A percentile compares a stretch with the other conserved stretches of the same genome.
Evolutionary conservation across 2,329 filamentous ascomycete species (phyloP).

Genomic region (Cytospora mali): DNA sequence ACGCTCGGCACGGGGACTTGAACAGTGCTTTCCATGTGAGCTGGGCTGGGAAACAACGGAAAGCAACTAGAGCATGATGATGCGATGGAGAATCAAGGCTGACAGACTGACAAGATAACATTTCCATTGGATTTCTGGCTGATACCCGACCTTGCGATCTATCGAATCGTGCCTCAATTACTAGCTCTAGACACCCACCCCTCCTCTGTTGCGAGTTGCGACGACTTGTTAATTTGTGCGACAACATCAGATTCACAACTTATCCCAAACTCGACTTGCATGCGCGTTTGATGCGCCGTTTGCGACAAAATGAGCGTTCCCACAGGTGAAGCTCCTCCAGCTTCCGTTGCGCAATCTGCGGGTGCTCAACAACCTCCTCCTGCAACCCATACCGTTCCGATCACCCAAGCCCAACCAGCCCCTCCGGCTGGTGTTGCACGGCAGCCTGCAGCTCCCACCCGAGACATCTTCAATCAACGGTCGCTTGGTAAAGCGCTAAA

Average conservation of each 20-base stretch:
- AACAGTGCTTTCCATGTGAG: conserved; percentile 1
- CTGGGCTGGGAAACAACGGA: background rate
- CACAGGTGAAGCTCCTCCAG: conserved; percentile 25
- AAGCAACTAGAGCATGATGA: conserved; percentile 3
- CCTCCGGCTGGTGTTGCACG: conserved; percentile 26
- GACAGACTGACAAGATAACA: conserved; percentile 1
- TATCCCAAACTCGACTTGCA: background rate
- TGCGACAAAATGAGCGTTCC: conserved; percentile 28
- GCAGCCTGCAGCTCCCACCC: conserved; percentile 36
- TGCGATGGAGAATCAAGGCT: conserved; percentile 12
- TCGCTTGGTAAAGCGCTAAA: conserved; percentile 69
- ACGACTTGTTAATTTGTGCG: background rate
- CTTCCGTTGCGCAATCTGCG: conserved; percentile 25
- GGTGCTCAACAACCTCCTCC: conserved; percentile 10
- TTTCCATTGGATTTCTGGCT: conserved; percentile 11
- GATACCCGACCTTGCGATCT: conserved; percentile 12
- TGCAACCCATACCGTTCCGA: conserved; percentile 20
- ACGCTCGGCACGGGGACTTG: background rate
- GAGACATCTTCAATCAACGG: conserved; percentile 62
- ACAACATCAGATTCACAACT: conserved; percentile 3
- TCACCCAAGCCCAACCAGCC: conserved; percentile 21
- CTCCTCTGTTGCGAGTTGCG: conserved; percentile 1
- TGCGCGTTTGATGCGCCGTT: conserved; percentile 28
- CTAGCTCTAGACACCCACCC: conserved; percentile 3
- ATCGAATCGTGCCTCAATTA: conserved; percentile 1